These are phyloP conservation scores for Spinacia oleracea DNA, from an alignment of 179 eudicot species.

Conservation along the genomic window DNA sequence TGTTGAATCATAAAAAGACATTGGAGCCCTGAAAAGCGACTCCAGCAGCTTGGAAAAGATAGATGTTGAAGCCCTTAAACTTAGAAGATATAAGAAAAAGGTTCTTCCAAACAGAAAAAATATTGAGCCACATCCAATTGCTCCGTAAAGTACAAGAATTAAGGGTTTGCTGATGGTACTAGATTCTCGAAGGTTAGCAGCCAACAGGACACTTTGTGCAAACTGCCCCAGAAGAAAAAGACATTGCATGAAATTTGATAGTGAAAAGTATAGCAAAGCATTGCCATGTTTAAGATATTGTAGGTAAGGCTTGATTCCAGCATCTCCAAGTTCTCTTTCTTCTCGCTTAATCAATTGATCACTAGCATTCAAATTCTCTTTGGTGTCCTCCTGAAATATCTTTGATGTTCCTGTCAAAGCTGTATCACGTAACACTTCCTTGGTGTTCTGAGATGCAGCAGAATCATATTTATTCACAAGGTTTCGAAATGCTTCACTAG, in stretches of 20 bases:
- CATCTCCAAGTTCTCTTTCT: conserved; percentile 20
- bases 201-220: conserved; percentile 20
- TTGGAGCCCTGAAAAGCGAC: conserved; percentile 25
- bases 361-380: background rate
- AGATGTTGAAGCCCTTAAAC: conserved; percentile 12
- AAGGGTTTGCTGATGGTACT: background rate
- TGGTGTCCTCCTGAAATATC: background rate
- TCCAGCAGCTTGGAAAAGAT: conserved; percentile 11
- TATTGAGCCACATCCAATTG: conserved; percentile 19
- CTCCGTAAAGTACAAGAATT: conserved; percentile 11
- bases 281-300: conserved; percentile 25
- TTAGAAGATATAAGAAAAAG: background rate
- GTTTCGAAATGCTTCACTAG: conserved; percentile 51
- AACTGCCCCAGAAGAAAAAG: conserved; percentile 19
- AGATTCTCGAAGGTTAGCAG: conserved; percentile 23
- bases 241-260: conserved; percentile 3
- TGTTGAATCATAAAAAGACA: conserved; percentile 29
- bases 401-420: background rate
- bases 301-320: conserved; percentile 23
- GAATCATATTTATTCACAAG: conserved; percentile 59
- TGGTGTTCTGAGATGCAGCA: conserved; percentile 36
- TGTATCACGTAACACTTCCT: background rate
- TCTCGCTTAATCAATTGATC: conserved; percentile 28
- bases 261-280: conserved; percentile 15
- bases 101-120: conserved; percentile 18